Evolutionary conservation across 2,329 filamentous ascomycete species (phyloP), one percentile per base, ranked within the genome.

Genomic region (Alternaria angustiovoidea): DNA sequence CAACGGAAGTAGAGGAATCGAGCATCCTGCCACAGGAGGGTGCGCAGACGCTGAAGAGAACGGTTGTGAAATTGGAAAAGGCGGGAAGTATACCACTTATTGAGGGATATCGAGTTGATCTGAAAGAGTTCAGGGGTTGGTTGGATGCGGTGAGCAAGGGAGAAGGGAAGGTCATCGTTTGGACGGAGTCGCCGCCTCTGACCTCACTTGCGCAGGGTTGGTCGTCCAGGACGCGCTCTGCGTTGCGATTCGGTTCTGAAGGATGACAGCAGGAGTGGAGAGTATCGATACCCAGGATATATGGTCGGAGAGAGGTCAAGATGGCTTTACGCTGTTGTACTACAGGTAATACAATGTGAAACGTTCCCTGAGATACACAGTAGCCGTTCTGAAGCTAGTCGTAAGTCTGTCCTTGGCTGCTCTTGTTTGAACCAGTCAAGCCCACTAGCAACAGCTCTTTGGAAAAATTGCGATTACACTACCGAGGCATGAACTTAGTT

Each of bases 151-250:
- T 72, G 38, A 71, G 63, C 1, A 59, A n/a, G 59, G 72, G 72
- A 1, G 7, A 47, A 38, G 72, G 67, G 5, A 71, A 73, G 62
- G 39, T 72, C 8, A 59, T 74, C 14, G 38, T 72, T 76, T 88
- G 66, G 66, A 62, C 43, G 51, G 59, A 67, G 48, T 58, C 34
- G 14, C 24, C 22, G 32, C 24, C 46, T 49, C 20, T 5, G 4
- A 26, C 8, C 22, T 36, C 24, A 36, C 20, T 24, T 24, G 24
- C 20, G 30, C 20, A 32, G 46, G 7, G 14, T 20, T 5, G 20
- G 20, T 36, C 16, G 30, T 34, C 30, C 9, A 38, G 3, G 1
- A 3, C 16, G 20, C 38, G 32, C 14, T 20, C 16, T 49, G 16
- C 20, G 22, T 22, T 38, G 14, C 46, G 14, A 49, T 16, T 36